Evolutionary conservation across 176 grass and related monocot species (phyloP).

Genomic region (Hsuehochloa calcarea): DNA sequence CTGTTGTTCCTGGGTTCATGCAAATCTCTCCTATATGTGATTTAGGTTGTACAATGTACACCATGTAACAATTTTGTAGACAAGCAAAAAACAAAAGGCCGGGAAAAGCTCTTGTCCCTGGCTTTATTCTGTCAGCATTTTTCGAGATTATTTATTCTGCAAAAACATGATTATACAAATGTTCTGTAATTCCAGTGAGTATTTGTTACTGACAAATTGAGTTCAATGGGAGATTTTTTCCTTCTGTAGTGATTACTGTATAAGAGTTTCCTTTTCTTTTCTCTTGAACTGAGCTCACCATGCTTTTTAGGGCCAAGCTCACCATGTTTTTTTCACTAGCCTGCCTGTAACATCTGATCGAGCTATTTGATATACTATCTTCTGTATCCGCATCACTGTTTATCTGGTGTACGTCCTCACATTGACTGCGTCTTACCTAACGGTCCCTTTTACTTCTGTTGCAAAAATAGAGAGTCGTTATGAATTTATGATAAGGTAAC

Average conservation of each 20-base stretch:
- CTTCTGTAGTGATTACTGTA: background rate
- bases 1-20: slow-evolving; percentile 22
- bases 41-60: slow-evolving; percentile 35
- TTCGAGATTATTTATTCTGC: background rate
- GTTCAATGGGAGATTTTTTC: background rate
- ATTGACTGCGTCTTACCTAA: no score
- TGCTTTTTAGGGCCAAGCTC: no score
- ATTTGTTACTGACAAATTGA: background rate
- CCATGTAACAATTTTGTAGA: slow-evolving; percentile 49
- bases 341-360: no score
- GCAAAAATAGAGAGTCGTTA: no score
- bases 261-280: no score
- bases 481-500: no score
- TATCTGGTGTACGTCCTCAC: no score
- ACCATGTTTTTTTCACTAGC: no score
- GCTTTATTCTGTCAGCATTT: slow-evolving; percentile 12
- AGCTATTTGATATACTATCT: no score
- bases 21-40: background rate
- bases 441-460: no score
- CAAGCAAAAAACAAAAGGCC: background rate
- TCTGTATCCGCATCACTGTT: no score
- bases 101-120: background rate
- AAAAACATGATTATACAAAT: slow-evolving; percentile 12
- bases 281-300: no score
- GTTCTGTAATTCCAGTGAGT: background rate